phyloP scores from a whole-genome alignment of 2,329 filamentous ascomycete genomes.

The Pseudogymnoascus sp. region DNA sequence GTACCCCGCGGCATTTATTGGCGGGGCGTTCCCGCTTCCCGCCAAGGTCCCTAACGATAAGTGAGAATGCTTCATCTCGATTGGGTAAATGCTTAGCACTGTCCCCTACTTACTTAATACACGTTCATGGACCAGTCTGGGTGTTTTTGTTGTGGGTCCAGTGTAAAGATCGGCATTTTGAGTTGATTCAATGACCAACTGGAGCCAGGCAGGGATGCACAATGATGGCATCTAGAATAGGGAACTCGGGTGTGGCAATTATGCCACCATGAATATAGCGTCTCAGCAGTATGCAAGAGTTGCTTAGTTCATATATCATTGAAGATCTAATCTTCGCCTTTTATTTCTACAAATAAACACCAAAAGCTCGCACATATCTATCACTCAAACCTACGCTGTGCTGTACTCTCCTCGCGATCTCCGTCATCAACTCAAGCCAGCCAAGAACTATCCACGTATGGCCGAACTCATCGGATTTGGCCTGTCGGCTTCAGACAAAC shows the following conservation, averaged over 20 bases:
- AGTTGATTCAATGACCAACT: background rate
- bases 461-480: background rate
- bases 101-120: background rate
- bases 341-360: background rate
- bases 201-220: background rate
- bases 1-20: constrained; percentile 1
- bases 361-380: background rate
- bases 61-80: background rate
- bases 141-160: background rate
- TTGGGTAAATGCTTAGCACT: background rate
- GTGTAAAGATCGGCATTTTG: background rate
- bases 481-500: background rate
- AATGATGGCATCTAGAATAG: background rate
- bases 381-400: background rate
- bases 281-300: background rate
- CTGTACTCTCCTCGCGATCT: background rate
- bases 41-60: background rate
- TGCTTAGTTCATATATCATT: background rate
- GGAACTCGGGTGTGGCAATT: background rate
- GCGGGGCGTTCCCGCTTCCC: background rate
- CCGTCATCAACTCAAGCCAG: background rate
- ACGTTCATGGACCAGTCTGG: background rate
- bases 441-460: background rate
- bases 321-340: background rate
- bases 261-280: background rate